Base-by-base conservation (phyloP, 78 protist species). In the Dictyostelium firmibasis region DNA sequence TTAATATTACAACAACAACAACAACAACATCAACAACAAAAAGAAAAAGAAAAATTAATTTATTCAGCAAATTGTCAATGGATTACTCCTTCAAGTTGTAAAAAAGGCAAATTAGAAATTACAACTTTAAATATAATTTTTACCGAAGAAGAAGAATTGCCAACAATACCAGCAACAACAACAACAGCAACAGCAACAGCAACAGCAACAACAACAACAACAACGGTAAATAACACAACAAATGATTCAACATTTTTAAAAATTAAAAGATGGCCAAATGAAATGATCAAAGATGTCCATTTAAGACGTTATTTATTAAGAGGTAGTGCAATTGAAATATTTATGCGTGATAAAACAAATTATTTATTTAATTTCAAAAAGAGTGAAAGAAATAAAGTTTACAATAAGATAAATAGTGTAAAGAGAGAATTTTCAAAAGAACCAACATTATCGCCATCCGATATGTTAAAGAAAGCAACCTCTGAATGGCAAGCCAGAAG, bases 271-370 rank as follows among this genome's bases (percentile, higher is more conserved):
- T 96, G 96, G 96, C 67, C 79, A 10, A 57, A 29, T 35, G 92
- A 84, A 60, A 44, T 33, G 60, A 92, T 91, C 14, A 81, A 82
- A 33, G 95, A 92, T 8, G 72, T 92, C 10, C 96, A 91, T 16
- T 23, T 50, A 70, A 57, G 97, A 53, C 64, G 97, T 38, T 96
- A 92, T 76, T 85, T 96, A 29, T 41, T 96, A 10, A 38, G 97
- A 20, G 93, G 91, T 10, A 96, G 91, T 57, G 97, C 97, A 10
- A 38, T 96, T 25, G 97, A 96, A 79, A 62, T 96, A 35, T 96
- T 96, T 69, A 85, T 96, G 91, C 41, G 35, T 2, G 93, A 96
- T 53, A 92, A 96, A 38, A 92, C 95, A 16, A 91, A 84, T 8
- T 85, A 41, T 23, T 85, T 96, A 75, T 86, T 96, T 53, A 91